Conservation (phyloP, 768 basidiomycete genomes). For the Kwoniella dejecticola region DNA sequence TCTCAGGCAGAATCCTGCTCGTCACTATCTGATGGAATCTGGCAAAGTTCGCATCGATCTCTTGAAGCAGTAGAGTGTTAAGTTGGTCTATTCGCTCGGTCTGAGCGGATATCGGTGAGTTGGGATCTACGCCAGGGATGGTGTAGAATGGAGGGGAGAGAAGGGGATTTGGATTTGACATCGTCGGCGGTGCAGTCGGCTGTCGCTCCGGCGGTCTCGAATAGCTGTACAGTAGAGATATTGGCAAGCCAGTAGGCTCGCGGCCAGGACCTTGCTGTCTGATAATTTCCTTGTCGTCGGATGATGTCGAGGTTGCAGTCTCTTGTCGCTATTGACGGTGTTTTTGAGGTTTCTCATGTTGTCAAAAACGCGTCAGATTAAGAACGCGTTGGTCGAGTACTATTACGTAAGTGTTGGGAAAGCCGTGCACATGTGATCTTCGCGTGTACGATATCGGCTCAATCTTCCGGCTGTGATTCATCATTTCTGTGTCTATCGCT, state of each 20-base stretch:
- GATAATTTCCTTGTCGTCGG: no score
- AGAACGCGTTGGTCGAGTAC: no score
- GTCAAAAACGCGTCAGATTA: background rate
- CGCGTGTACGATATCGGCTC: background rate
- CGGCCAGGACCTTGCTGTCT: no score
- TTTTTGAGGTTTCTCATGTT: background rate
- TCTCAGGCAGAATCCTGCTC: constrained; percentile 76
- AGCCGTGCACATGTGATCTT: background rate
- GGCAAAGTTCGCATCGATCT: constrained; percentile 91
- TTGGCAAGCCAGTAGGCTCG: no score
- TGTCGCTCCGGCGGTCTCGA: background rate
- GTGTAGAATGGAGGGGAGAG: constrained; percentile 49
- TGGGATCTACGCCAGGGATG: constrained; percentile 50
- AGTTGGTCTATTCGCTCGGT: constrained; percentile 94
- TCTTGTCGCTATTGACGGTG: background rate
- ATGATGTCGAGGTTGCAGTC: background rate
- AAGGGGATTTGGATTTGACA: constrained; percentile 31
- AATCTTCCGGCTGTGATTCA: background rate
- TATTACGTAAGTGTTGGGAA: background rate
- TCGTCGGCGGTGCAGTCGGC: background rate
- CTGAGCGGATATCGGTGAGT: constrained; percentile 64
- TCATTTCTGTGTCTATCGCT: background rate
- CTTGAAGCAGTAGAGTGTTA: constrained; percentile 89
- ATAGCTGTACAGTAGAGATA: no score
- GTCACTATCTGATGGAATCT: constrained; percentile 83